Base-by-base conservation (phyloP, 2,329 filamentous ascomycete species). In the Alternaria triticimaculans region DNA sequence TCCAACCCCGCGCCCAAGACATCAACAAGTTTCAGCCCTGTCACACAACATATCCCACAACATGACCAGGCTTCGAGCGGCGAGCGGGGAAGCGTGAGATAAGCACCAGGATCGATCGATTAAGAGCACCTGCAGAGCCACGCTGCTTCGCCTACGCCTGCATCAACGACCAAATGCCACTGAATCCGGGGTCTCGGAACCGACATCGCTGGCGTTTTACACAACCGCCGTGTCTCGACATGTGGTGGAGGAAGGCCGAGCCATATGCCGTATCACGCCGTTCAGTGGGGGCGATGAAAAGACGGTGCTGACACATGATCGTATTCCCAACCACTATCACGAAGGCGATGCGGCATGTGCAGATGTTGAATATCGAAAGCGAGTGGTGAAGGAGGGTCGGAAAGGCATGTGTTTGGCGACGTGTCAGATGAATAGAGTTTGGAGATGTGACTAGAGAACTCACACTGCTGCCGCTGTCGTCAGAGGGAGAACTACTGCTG, bases 21-120 rank as follows among this genome's bases (percentile, higher is more conserved):
- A 53, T 43, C 63, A 69, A 66, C 60, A 68, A 60, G 67, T 69
- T 68, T 69, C 67, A 69, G 53, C 46, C 50, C 18, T 30, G 65
- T 66, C 10, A 30, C 61, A 69, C 63, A 28, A 28, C 61, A 61
- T 64, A 30, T 18, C 53, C 54, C 55, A 45, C 54, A 45, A 44
- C 53, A 41, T 62, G 15, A 48, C 25, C 25, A 21, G 33, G 44
- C 43, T 9, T 46, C 12, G 2, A 33, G 33, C 15, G 30, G 25
- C 48, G 18, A 23, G 56, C 25, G 33, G 15, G 25, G 30, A 44
- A 28, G 12, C 25, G 37, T 44, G 18, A 10, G 33, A 41, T 46
- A 46, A 20, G 18, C 53, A 20, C n/a, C 30, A 44, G 18, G 25
- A 37, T 44, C 26, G 26, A 21, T 43, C 18, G 37, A 55, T 41